These are phyloP conservation scores for Mercurialis annua DNA, from an alignment of 345 rosid genomes.

Conservation along the genomic window DNA sequence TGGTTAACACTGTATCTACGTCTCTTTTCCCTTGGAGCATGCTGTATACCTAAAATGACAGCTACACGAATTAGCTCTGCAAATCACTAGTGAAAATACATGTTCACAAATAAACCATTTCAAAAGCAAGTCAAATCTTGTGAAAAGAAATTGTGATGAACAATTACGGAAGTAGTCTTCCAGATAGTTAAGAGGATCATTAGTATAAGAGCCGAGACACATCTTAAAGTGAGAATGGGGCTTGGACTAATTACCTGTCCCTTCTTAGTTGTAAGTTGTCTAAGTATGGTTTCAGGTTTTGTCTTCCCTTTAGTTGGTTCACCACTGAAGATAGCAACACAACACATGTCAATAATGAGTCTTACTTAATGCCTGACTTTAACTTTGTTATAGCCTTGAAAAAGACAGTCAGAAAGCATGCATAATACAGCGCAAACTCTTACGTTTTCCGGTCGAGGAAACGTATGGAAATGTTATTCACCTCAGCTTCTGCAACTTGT, in stretches of 20 bases:
- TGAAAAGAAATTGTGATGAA: neutral
- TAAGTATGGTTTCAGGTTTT: constrained; percentile 69
- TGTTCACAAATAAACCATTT: neutral
- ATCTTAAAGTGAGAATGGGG: neutral
- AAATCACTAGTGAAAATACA: neutral
- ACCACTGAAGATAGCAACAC: constrained; percentile 52
- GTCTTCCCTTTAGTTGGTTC: constrained; percentile 93
- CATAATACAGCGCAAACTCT: constrained; percentile 41
- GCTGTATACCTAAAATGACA: constrained; percentile 61
- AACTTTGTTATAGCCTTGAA: neutral
- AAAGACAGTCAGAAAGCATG: neutral
- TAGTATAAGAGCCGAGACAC: neutral
- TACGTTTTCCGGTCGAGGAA: constrained; percentile 91
- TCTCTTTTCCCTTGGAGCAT: constrained; percentile 95
- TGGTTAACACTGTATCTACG: constrained; percentile 83
- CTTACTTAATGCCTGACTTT: too few species aligned
- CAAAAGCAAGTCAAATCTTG: neutral
- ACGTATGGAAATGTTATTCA: constrained; percentile 74
- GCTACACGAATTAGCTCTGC: neutral
- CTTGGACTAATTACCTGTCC: constrained; percentile 61
- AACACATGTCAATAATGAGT: constrained; percentile 11
- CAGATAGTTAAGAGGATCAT: neutral
- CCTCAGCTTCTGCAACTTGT: constrained; percentile 94
- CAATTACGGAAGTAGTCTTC: neutral
- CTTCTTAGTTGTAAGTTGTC: constrained; percentile 93